Evolutionary conservation across 495 filamentous ascomycete genomes (phyloP), one percentile per base, ranked within the genome.

Genomic region (Xanthoparmelia taractica): DNA sequence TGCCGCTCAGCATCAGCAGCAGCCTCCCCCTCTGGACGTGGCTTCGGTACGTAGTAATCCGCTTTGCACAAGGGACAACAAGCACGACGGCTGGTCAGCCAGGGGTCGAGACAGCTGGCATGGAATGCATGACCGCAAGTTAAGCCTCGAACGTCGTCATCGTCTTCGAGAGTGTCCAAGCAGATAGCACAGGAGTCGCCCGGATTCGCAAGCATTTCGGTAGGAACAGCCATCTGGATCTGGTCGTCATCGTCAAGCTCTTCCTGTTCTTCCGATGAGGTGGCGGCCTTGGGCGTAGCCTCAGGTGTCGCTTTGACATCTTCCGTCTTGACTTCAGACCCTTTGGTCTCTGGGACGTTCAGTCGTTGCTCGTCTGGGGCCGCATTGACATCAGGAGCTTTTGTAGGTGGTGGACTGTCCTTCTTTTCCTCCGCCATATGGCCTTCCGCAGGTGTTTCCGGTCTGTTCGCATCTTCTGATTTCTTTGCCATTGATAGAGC

Each of bases 41-140:
- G 89, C 71, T 96, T 96, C 0, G 92, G 91, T 41, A 89, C 84
- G 73, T 95, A 97, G 74, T 97, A 98, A 66, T 97, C 92, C 41
- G 90, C 87, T 76, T 99, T 99, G 79, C 94, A 97, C 52, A 97
- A 84, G 57, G 95, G 95, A 73, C 95, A 99, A 74, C 94, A 96
- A 17, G 94, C 95, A 64, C 92, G 85, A 65, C 94, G 81, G 68
- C 85, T 90, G 2, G 94, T 98, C 59, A 98, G 78, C 94, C 94
- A 98, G 15, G 95, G 94, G 69, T 99, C 94, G 25, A 99, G 82
- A 74, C 94, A 99, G 29, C 82, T 84, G 55, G 90, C 88, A 74
- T 99, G 94, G 80, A 97, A 99, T 64, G 94, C 92, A 73, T 97
- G 95, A 38, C 92, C 92, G 69, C 94, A 97, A 17, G 90, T 91